Evolutionary conservation across 169 alveolate species (phyloP), one percentile per base, ranked within the genome.

Genomic region (Amoebophrya sp.): DNA sequence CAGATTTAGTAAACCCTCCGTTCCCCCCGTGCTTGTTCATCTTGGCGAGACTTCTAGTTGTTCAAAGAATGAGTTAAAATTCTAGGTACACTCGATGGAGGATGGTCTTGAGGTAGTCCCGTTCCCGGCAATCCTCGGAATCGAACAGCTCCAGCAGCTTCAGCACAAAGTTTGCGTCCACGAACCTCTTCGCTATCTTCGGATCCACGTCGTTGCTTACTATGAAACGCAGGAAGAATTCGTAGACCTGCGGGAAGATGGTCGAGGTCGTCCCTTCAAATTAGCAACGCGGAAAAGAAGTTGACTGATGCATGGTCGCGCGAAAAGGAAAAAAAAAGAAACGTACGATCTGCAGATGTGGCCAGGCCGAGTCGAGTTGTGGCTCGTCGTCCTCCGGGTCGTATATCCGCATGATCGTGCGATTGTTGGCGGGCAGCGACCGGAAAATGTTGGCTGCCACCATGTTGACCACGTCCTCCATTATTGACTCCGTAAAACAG

Each of bases 71-170:
- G n/a, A n/a, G n/a, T n/a, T n/a, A n/a, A n/a, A n/a, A n/a, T 58
- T 58, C 26, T 58, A 23, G 98, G 92, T 98, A 98, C 29, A 98
- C 95, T 89, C 98, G 95, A 94, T 98, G 99, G 41, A 98, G 95
- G 90, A 98, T 98, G 45, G 98, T 98, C 93, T 98, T 98, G 41
- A 98, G 93, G 93, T 97, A 97, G 94, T 98, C 99, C 92, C 99
- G 96, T 93, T 98, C 99, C 15, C 99, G 95, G 70, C 98, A 98
- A 92, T 98, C 99, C 92, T 97, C 99, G 29, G 98, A 95, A 91
- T 96, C 98, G 91, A 98, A 97, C 23, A 98, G 95, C 88, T 94
- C 96, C 90, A 95, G 93, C 92, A 95, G 90, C 93, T 93, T 93
- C 48, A 95, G 92, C 34, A 96, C 96, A 78, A 96, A 95, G 48